These are phyloP conservation scores for Flammula alnicola DNA, from an alignment of 1,284 basidiomycete genomes.

Conservation along the genomic window DNA sequence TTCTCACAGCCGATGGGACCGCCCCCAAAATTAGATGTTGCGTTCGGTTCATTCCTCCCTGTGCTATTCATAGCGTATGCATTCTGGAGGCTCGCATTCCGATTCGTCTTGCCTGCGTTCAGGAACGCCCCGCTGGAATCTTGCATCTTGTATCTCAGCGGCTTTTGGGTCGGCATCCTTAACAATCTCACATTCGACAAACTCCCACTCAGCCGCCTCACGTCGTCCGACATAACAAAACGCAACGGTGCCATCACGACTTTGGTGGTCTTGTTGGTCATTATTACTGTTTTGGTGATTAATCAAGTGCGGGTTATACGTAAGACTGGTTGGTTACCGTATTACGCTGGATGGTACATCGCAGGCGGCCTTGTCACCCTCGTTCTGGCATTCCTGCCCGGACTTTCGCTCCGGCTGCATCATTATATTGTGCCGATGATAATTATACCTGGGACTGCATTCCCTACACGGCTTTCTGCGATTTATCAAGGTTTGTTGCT, in stretches of 20 bases:
- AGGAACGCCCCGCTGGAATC: conserved; percentile 72
- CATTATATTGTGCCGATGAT: conserved; percentile 81
- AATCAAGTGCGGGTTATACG: conserved; percentile 87
- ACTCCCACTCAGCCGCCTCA: conserved; percentile 78
- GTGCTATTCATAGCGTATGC: conserved; percentile 79
- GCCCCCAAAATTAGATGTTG: conserved; percentile 71
- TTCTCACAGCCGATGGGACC: conserved; percentile 77
- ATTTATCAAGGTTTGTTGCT: conserved; percentile 82
- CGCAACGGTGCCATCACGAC: conserved; percentile 75
- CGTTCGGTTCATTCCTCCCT: conserved; percentile 81
- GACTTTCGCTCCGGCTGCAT: conserved; percentile 67
- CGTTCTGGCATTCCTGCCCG: conserved; percentile 75
- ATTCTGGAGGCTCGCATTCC: conserved; percentile 79
- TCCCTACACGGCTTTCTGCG: conserved; percentile 79
- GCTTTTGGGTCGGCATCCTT: conserved; percentile 83
- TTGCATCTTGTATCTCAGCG: conserved; percentile 73
- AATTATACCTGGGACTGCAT: conserved; percentile 79
- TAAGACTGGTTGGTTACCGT: conserved; percentile 80
- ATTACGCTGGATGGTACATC: conserved; percentile 75
- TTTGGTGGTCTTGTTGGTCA: conserved; percentile 70
- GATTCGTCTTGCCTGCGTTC: conserved; percentile 79
- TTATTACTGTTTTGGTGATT: conserved; percentile 62
- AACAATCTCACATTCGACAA: conserved; percentile 68
- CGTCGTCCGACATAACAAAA: conserved; percentile 68
- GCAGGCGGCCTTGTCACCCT: conserved; percentile 68